Evolutionary conservation across 1,284 basidiomycete species (phyloP), one percentile per base, ranked within the genome.

Genomic region (Violaceomyces palustris): DNA sequence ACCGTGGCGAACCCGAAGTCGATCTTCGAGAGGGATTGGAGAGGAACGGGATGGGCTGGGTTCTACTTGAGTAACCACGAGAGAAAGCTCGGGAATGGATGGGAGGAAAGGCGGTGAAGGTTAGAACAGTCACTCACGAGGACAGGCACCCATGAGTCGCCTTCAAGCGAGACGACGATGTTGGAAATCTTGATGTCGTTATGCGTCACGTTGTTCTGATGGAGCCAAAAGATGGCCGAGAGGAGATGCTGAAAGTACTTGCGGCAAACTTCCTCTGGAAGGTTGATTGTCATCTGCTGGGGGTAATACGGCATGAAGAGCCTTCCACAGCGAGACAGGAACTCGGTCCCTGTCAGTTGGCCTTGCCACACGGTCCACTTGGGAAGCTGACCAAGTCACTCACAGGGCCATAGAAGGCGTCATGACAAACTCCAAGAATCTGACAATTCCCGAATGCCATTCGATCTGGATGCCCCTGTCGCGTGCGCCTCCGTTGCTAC

Each of bases 101-200:
- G n/a, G n/a, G n/a, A n/a, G n/a, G n/a, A n/a, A n/a, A n/a, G n/a
- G n/a, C n/a, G n/a, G n/a, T n/a, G n/a, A n/a, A n/a, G n/a, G n/a
- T n/a, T n/a, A n/a, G n/a, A 14, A n/a, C 15, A 35, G 18, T 35
- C 33, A 35, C 33, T 22, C 15, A 37, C 22, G 14, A 37, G 18
- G 35, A 37, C 24, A 14, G 35, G 35, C 19, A 25, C 21, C 14
- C 35, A 22, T 11, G 15, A 14, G 4, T 10, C 12, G 7, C n/a
- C 35, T 5, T 25, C 21, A 14, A n/a, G n/a, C n/a, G 47, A 50
- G 23, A 66, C 54, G 21, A 61, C 35, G 7, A 62, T 43, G n/a
- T 61, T 67, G 34, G 56, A 61, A 6, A 63, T 58, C 35, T 71
- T 69, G 44, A 69, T 61, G 33, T 67, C 64, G 38, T 59, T 61